Percentiles rank a stretch among this genome's conserved stretches.
phyloP scores from a whole-genome alignment of 371 early-diverging fungal species.

The Gilbertella persicaria region DNA sequence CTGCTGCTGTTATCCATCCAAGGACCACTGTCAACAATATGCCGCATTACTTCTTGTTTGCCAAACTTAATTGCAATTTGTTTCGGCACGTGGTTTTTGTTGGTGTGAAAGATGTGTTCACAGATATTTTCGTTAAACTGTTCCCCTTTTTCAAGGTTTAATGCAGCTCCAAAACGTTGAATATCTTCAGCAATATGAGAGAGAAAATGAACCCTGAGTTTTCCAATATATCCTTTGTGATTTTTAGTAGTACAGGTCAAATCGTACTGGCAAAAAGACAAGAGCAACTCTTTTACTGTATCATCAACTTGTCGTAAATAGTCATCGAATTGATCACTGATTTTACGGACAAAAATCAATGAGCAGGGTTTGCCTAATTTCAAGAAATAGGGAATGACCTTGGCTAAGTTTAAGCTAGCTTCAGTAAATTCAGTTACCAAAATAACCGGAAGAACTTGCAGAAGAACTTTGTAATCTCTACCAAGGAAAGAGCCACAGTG shows the following conservation, averaged over 20 bases:
- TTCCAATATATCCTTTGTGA: too few relatives aligned
- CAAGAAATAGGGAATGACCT: too few relatives aligned
- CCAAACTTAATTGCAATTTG: background rate
- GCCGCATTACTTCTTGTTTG: background rate
- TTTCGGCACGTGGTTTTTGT: background rate
- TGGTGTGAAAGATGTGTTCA: conserved; percentile 7
- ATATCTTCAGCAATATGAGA: background rate
- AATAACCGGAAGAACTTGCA: background rate
- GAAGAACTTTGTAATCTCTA: background rate
- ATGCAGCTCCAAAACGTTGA: conserved; percentile 2
- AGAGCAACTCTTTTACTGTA: too few relatives aligned
- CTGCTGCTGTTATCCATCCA: background rate
- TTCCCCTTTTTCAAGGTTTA: conserved; percentile 13
- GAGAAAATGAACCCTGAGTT: too few relatives aligned
- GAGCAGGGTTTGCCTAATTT: too few relatives aligned
- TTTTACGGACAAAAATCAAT: too few relatives aligned
- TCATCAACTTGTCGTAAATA: too few relatives aligned
- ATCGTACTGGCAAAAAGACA: too few relatives aligned
- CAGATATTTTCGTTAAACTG: conserved; percentile 12
- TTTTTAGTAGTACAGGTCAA: too few relatives aligned
- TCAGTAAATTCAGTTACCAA: background rate
- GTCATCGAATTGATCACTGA: too few relatives aligned
- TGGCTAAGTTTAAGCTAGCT: too few relatives aligned
- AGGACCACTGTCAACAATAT: conserved; percentile 1
- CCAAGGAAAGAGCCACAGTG: background rate